Conservation (phyloP, 2,329 filamentous ascomycete genomes). For the Cadophora luteo-olivacea region DNA sequence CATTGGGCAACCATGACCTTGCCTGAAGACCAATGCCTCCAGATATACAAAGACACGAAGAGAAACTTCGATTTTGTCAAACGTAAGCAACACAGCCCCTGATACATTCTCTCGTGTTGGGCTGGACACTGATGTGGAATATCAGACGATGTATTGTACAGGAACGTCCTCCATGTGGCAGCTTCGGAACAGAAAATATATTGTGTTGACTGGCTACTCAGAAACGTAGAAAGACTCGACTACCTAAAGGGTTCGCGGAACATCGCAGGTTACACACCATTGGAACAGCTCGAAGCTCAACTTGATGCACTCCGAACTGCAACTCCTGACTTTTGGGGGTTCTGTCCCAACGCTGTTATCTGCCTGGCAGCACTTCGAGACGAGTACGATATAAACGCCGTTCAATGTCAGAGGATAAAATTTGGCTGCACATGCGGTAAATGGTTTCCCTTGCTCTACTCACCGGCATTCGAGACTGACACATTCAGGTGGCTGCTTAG, state of each 20-base stretch:
- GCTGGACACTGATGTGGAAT: background rate
- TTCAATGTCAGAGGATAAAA: conserved; percentile 40
- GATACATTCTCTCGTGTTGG: background rate
- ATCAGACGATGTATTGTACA: background rate
- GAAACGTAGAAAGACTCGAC: background rate
- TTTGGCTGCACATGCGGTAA: conserved; percentile 49
- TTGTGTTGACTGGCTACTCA: background rate
- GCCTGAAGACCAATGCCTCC: background rate
- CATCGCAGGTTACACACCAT: conserved; percentile 1
- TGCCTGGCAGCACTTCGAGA: background rate
- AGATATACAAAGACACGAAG: background rate
- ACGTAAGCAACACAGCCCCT: background rate
- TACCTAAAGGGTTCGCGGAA: background rate
- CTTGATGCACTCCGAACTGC: background rate
- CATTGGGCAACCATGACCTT: conserved; percentile 3
- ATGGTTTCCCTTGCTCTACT: background rate
- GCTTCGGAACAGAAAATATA: background rate
- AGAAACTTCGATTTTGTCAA: background rate
- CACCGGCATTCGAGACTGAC: background rate
- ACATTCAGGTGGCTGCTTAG: conserved; percentile 36
- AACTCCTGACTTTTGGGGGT: background rate
- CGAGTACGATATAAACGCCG: background rate
- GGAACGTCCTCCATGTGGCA: conserved; percentile 1
- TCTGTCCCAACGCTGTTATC: background rate
- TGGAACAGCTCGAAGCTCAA: background rate